Evolutionary conservation across 306 rosid genomes (phyloP).

Genomic region (Trifolium dubium): DNA sequence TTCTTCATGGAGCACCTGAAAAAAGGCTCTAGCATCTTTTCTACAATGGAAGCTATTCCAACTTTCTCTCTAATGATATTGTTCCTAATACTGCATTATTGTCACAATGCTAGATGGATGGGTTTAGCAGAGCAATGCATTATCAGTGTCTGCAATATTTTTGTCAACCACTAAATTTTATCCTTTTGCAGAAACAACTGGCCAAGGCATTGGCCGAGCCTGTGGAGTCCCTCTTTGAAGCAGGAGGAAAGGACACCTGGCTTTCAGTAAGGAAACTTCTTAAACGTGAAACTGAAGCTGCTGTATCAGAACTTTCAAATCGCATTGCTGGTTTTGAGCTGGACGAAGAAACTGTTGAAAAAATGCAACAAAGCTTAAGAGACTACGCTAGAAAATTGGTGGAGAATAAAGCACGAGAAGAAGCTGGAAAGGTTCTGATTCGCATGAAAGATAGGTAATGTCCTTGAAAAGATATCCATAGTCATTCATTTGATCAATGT

Average conservation of each 20-base stretch:
- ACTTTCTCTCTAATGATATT: background rate
- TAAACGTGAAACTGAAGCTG: constrained; percentile 65
- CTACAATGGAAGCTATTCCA: background rate
- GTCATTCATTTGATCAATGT: constrained; percentile 21
- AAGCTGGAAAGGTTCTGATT: constrained; percentile 75
- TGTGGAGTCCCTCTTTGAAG: constrained; percentile 72
- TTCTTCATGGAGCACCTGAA: background rate
- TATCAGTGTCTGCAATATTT: constrained; percentile 13
- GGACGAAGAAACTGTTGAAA: constrained; percentile 58
- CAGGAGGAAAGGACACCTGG: constrained; percentile 79
- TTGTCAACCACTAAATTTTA: constrained; percentile 29
- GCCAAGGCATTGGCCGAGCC: constrained; percentile 66
- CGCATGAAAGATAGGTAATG: constrained; percentile 90
- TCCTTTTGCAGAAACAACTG: constrained; percentile 65
- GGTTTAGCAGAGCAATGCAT: constrained; percentile 31
- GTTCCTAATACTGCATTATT: constrained; percentile 10
- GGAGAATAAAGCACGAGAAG: constrained; percentile 80
- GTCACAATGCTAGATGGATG: background rate
- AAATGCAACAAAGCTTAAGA: constrained; percentile 59
- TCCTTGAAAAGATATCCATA: background rate
- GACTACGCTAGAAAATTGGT: constrained; percentile 75
- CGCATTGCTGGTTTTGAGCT: constrained; percentile 74
- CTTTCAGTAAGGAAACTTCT: constrained; percentile 71
- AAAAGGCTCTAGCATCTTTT: constrained; percentile 9
- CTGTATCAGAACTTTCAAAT: constrained; percentile 53